phyloP scores from a whole-genome alignment of 495 filamentous ascomycete genomes.

The Aspergillus diversus region DNA sequence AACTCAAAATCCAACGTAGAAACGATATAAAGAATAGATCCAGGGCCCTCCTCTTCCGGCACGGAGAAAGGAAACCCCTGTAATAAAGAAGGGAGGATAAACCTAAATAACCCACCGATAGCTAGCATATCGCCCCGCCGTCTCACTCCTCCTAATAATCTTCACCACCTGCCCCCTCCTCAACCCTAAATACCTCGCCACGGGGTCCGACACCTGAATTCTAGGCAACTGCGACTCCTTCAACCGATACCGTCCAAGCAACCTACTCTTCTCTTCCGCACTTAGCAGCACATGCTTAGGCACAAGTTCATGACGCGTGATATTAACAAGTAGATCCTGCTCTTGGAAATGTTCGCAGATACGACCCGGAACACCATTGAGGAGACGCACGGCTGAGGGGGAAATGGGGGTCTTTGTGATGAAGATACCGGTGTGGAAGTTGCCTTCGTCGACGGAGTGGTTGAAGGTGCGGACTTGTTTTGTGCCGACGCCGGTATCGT shows the following conservation, averaged over 20 bases:
- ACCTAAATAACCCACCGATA: conserved; percentile 66
- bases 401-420: conserved; percentile 82
- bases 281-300: conserved; percentile 91
- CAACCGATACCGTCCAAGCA: conserved; percentile 86
- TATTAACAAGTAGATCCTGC: conserved; percentile 94
- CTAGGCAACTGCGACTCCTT: conserved; percentile 97
- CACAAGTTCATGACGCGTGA: conserved; percentile 96
- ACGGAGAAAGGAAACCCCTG: neutral
- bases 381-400: conserved; percentile 65
- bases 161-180: conserved; percentile 96
- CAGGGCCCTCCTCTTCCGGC: neutral
- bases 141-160: conserved; percentile 84
- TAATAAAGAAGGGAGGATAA: neutral
- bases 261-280: conserved; percentile 80
- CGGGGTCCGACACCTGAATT: conserved; percentile 88
- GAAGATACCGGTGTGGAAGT: conserved; percentile 87
- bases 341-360: conserved; percentile 94
- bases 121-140: conserved; percentile 60
- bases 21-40: neutral
- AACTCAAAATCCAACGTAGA: neutral
- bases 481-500: conserved; percentile 73
- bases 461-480: conserved; percentile 90
- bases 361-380: conserved; percentile 77
- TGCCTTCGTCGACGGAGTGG: conserved; percentile 72
- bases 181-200: conserved; percentile 89